A percentile compares a stretch with the other conserved stretches of the same genome.
Conservation (phyloP, 495 filamentous ascomycete species). For the Podospora bellae-mahoneyi region DNA sequence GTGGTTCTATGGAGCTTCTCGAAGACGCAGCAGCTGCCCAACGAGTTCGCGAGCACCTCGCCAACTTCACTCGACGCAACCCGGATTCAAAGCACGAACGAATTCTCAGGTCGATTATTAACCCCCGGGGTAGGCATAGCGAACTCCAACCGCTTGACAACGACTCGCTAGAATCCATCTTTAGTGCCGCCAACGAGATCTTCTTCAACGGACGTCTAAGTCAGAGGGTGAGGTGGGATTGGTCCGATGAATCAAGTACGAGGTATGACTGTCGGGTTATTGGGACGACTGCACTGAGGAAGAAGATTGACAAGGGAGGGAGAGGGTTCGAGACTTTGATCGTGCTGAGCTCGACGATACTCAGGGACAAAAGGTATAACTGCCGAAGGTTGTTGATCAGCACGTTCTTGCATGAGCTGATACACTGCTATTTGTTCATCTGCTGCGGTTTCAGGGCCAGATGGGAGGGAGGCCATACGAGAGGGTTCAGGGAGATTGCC, state of each 20-base stretch:
- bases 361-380: conserved; percentile 45
- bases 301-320: conserved; percentile 26
- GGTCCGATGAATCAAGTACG: conserved; percentile 37
- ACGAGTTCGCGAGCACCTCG: conserved; percentile 41
- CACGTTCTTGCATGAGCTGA: conserved; percentile 56
- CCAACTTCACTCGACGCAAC: conserved; percentile 38
- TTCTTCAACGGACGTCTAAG: conserved; percentile 52
- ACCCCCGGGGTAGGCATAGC: conserved; percentile 33
- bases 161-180: conserved; percentile 47
- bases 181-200: conserved; percentile 51
- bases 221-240: conserved; percentile 52
- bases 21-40: conserved; percentile 40
- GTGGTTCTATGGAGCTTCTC: conserved; percentile 30
- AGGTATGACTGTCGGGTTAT: conserved; percentile 45
- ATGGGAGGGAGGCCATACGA: conserved; percentile 50
- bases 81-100: conserved; percentile 49
- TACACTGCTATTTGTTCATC: conserved; percentile 58
- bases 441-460: conserved; percentile 49
- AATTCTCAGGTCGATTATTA: conserved; percentile 48
- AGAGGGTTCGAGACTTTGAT: conserved; percentile 55
- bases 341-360: conserved; percentile 50
- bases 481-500: conserved; percentile 50
- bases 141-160: conserved; percentile 43
- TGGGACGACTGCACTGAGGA: conserved; percentile 52
- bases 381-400: conserved; percentile 49